Evolutionary conservation across 2,329 filamentous ascomycete genomes (phyloP).

Genomic region (Ceratocystis lukuohia): DNA sequence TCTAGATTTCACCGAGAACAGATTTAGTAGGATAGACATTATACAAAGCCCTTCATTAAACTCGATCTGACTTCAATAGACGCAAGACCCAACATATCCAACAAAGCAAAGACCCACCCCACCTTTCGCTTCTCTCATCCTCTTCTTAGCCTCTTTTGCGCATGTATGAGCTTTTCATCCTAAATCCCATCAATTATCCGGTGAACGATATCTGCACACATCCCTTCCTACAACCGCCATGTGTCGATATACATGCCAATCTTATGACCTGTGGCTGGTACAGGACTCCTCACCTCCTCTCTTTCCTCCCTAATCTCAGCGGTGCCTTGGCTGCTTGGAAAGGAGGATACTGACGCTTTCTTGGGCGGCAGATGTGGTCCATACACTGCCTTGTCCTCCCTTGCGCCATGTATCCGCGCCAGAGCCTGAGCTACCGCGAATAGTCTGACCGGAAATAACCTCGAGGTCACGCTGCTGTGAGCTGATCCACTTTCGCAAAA

Average conservation of each 20-base stretch:
- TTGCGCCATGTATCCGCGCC: constrained; percentile 54
- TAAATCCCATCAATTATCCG: not conserved
- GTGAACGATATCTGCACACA: not conserved
- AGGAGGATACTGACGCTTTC: constrained; percentile 52
- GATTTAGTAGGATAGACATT: too few species aligned
- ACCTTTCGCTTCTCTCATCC: not conserved
- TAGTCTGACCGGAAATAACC: constrained; percentile 70
- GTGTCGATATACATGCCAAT: too few species aligned
- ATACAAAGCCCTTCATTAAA: too few species aligned
- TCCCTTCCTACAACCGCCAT: too few species aligned
- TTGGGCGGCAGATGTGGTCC: constrained; percentile 43
- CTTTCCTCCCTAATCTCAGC: not conserved
- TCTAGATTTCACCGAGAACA: too few species aligned
- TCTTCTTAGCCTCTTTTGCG: not conserved
- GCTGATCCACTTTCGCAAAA: constrained; percentile 76
- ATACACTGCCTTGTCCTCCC: constrained; percentile 41
- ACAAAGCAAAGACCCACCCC: not conserved
- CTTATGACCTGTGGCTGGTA: not conserved
- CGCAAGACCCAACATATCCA: not conserved
- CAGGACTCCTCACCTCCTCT: not conserved
- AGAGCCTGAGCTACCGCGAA: constrained; percentile 37
- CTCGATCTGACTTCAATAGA: too few species aligned
- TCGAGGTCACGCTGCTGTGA: constrained; percentile 86
- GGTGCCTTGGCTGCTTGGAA: constrained; percentile 33
- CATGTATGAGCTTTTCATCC: not conserved